These are phyloP conservation scores for Ramaria sp. DNA, from an alignment of 768 basidiomycete species.

Conservation along the genomic window DNA sequence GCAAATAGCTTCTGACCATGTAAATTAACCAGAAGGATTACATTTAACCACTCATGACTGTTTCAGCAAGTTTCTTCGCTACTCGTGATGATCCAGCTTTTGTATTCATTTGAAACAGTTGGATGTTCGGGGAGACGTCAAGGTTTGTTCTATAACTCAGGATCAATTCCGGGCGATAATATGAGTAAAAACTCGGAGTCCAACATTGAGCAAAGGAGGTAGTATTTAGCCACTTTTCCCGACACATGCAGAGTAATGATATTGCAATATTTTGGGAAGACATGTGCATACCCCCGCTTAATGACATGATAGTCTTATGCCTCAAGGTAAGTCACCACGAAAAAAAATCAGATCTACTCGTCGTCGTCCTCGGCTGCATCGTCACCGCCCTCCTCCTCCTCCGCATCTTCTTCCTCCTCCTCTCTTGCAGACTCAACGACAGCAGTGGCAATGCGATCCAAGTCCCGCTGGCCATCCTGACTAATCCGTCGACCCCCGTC, in stretches of 20 bases:
- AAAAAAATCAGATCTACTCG: neutral
- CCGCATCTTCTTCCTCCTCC: constrained; percentile 64
- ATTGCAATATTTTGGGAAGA: constrained; percentile 1
- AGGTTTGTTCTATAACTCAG: too few relatives aligned
- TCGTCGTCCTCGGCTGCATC: constrained; percentile 33
- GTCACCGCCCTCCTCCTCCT: constrained; percentile 51
- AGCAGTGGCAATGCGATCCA: constrained; percentile 88
- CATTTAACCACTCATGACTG: too few relatives aligned
- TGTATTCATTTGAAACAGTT: too few relatives aligned
- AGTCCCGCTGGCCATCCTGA: constrained; percentile 93
- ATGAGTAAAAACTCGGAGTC: too few relatives aligned
- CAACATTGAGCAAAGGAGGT: neutral
- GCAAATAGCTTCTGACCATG: too few relatives aligned
- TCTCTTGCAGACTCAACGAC: constrained; percentile 72
- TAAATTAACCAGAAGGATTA: too few relatives aligned
- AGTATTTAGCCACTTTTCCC: neutral
- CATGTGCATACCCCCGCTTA: constrained; percentile 2
- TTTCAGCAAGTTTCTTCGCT: too few relatives aligned
- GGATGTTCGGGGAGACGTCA: too few relatives aligned
- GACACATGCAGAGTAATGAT: neutral
- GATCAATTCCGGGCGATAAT: too few relatives aligned
- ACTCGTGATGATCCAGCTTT: too few relatives aligned
- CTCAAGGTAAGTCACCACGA: neutral
- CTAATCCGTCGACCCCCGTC: constrained; percentile 94
- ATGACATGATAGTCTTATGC: neutral